Evolutionary conservation across 2,329 filamentous ascomycete species (phyloP).

Genomic region (Aspergillus melleus): DNA sequence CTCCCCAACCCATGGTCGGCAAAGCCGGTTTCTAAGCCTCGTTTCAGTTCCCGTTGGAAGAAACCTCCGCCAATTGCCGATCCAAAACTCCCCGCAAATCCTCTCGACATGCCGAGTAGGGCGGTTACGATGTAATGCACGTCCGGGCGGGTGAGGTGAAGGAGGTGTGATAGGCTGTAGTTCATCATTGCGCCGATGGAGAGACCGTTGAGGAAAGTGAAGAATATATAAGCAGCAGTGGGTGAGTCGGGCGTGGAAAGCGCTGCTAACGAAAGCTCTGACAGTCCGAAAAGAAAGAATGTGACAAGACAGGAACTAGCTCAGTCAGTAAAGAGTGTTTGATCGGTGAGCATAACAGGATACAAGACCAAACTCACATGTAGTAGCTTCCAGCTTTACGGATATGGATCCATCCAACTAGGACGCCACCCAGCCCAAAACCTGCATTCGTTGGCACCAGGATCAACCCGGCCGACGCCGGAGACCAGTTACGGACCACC

Average conservation of each 20-base stretch:
- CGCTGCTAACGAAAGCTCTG: constrained; percentile 58
- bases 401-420: constrained; percentile 75
- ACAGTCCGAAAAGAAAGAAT: constrained; percentile 62
- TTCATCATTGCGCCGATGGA: constrained; percentile 72
- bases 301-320: constrained; percentile 58
- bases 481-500: constrained; percentile 68
- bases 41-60: constrained; percentile 64
- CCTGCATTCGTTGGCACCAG: constrained; percentile 80
- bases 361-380: constrained; percentile 36
- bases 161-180: constrained; percentile 76
- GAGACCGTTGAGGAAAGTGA: constrained; percentile 70
- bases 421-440: constrained; percentile 71
- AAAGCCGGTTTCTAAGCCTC: constrained; percentile 60
- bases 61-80: constrained; percentile 76
- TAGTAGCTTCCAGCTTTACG: constrained; percentile 73
- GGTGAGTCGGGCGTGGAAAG: constrained; percentile 56
- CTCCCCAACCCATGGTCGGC: constrained; percentile 40
- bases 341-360: neutral
- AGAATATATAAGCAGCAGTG: constrained; percentile 55
- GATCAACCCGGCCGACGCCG: constrained; percentile 70
- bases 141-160: constrained; percentile 67
- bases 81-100: constrained; percentile 79
- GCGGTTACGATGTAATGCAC: constrained; percentile 76
- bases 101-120: constrained; percentile 75
- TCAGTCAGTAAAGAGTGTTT: neutral